phyloP scores from a whole-genome alignment of 148 eudicot species.

The Rhododendron kiyosumense region DNA sequence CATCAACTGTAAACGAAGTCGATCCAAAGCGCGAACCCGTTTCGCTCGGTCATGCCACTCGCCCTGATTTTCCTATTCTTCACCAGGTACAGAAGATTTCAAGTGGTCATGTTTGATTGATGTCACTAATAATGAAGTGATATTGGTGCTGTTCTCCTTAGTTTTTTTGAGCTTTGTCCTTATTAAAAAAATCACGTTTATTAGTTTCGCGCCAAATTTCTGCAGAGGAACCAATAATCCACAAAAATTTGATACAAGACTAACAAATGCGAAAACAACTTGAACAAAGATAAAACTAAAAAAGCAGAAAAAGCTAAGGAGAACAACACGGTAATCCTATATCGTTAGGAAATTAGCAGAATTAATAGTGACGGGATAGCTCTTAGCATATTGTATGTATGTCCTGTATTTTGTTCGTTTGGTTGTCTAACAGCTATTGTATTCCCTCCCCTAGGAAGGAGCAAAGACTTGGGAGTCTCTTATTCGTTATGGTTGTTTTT shows the following conservation, averaged over 20 bases:
- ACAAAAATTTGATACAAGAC: not conserved
- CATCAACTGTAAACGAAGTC: slow-evolving; percentile 19
- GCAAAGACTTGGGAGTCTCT: not conserved
- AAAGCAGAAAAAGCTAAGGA: not conserved
- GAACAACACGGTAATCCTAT: not conserved
- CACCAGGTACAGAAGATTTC: slow-evolving; percentile 42
- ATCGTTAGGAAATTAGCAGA: not conserved
- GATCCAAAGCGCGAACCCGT: slow-evolving; percentile 19
- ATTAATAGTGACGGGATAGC: not conserved
- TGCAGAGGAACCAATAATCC: too few relatives aligned
- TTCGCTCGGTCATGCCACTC: slow-evolving; percentile 72
- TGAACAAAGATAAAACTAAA: too few relatives aligned
- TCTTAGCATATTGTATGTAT: not conserved
- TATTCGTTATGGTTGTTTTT: not conserved
- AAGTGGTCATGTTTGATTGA: not conserved
- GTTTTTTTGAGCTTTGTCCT: too few relatives aligned
- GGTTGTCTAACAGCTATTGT: not conserved
- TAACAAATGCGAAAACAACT: not conserved
- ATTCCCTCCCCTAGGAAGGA: not conserved
- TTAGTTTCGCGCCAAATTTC: not conserved
- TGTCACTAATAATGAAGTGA: not conserved
- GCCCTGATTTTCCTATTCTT: slow-evolving; percentile 82
- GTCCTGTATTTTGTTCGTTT: not conserved
- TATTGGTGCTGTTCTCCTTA: not conserved
- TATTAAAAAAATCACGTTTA: not conserved